Percentiles rank a stretch among this genome's conserved stretches.
Conservation (phyloP, 2,329 filamentous ascomycete species). For the Penicillium crustosum region DNA sequence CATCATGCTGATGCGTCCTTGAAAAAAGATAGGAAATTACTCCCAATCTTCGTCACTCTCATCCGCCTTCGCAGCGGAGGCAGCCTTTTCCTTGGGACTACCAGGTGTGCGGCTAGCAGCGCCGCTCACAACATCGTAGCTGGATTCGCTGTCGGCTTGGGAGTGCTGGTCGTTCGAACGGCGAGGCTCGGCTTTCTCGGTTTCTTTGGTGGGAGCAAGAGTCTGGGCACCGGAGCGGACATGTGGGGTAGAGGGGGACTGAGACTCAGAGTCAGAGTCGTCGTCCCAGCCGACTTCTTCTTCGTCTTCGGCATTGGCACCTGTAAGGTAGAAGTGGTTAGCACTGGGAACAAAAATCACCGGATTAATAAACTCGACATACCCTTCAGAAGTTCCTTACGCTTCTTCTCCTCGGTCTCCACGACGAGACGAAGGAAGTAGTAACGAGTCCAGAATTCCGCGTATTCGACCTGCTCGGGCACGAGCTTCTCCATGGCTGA, state of each 20-base stretch:
- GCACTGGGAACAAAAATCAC: neutral
- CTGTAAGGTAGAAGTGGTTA: constrained; percentile 21
- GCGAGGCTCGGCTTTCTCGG: constrained; percentile 66
- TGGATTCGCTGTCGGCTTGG: constrained; percentile 88
- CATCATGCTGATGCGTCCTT: neutral
- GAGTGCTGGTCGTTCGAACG: constrained; percentile 84
- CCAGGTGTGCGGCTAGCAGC: constrained; percentile 74
- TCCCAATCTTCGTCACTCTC: constrained; percentile 79
- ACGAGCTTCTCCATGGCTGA: constrained; percentile 92
- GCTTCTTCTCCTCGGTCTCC: constrained; percentile 85
- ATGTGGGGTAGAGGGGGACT: constrained; percentile 45
- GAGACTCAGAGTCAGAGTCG: constrained; percentile 62
- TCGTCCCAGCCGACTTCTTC: constrained; percentile 70
- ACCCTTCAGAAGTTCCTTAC: constrained; percentile 91
- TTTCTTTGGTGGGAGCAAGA: constrained; percentile 36
- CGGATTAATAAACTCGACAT: constrained; percentile 32
- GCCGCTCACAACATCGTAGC: constrained; percentile 90
- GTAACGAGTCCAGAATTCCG: constrained; percentile 89
- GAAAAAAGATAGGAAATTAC: constrained; percentile 42
- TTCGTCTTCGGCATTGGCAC: constrained; percentile 62
- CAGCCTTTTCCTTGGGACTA: constrained; percentile 57
- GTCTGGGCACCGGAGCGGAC: constrained; percentile 40
- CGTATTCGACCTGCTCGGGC: constrained; percentile 87
- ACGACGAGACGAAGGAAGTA: constrained; percentile 93
- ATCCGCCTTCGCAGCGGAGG: constrained; percentile 41